Conservation (phyloP, 2,329 filamentous ascomycete species). For the Aureobasidium lini region DNA sequence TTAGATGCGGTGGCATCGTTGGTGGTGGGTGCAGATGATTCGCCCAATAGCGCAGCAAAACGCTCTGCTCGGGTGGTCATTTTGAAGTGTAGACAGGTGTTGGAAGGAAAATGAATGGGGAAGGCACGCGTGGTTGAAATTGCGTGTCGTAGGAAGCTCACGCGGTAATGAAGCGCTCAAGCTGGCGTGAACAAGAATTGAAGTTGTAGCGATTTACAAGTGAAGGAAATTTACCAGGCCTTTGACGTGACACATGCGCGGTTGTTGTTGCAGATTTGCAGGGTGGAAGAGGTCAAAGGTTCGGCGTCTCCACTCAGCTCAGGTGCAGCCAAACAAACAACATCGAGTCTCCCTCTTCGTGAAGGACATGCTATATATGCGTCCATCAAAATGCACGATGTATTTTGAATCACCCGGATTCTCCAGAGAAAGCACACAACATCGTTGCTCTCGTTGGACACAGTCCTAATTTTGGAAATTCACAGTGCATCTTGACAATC, state of each 20-base stretch:
- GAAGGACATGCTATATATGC: not conserved
- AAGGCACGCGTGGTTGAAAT: conserved; percentile 1
- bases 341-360: not conserved
- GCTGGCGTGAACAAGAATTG: not conserved
- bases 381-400: not conserved
- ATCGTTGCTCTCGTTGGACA: too few relatives aligned
- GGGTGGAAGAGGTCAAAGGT: not conserved
- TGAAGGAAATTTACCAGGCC: not conserved
- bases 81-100: not conserved
- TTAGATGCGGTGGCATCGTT: not conserved
- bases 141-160: not conserved
- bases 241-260: not conserved
- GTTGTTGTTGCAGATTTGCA: not conserved
- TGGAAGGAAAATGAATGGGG: not conserved
- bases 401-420: too few relatives aligned
- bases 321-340: not conserved
- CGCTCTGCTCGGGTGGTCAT: conserved; percentile 5
- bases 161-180: not conserved
- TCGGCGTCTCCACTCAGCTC: not conserved
- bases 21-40: not conserved
- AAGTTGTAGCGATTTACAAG: not conserved
- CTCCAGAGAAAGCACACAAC: too few relatives aligned
- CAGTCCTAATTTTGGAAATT: too few relatives aligned
- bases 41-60: conserved; percentile 1
- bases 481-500: too few relatives aligned